Conservation (phyloP, 352 stramenopile species). For the Phytophthora sansomeana region DNA sequence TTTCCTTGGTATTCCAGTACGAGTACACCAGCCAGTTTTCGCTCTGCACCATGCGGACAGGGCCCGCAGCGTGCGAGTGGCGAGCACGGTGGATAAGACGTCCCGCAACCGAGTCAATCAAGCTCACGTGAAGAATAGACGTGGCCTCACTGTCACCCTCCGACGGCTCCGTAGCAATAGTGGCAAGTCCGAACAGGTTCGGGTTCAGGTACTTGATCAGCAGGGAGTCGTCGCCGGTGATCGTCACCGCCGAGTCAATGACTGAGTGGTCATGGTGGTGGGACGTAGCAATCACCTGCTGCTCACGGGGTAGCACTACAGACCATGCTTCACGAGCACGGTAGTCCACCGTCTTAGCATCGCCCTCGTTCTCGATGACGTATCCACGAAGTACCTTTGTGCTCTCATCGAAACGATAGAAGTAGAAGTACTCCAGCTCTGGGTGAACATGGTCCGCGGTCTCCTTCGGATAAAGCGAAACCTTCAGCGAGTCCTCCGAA, state of each 20-base stretch:
- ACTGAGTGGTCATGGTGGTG: conserved; percentile 69
- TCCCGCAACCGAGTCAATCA: conserved; percentile 96
- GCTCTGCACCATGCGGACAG: conserved; percentile 82
- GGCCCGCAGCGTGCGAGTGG: conserved; percentile 79
- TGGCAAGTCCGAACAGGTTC: conserved; percentile 94
- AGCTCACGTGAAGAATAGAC: conserved; percentile 85
- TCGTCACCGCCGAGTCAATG: conserved; percentile 81
- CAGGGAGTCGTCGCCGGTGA: conserved; percentile 95
- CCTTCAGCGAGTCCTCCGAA: conserved; percentile 51
- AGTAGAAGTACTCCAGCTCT: conserved; percentile 81
- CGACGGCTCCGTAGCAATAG: conserved; percentile 63
- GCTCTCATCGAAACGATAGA: conserved; percentile 71
- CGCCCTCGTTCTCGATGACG: conserved; percentile 49
- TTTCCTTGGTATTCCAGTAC: conserved; percentile 95
- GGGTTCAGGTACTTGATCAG: conserved; percentile 99
- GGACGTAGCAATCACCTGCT: conserved; percentile 63
- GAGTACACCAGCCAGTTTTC: conserved; percentile 98
- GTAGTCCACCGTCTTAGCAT: conserved; percentile 35
- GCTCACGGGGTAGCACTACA: conserved; percentile 67
- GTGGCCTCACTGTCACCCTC: conserved; percentile 44
- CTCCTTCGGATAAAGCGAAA: conserved; percentile 66
- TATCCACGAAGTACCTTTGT: conserved; percentile 66
- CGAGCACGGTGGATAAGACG: conserved; percentile 93
- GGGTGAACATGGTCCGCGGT: conserved; percentile 50
- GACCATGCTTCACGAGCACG: conserved; percentile 70